These are phyloP conservation scores for Chaetothyriales sp. DNA, from an alignment of 2,329 filamentous ascomycete species.

Conservation along the genomic window DNA sequence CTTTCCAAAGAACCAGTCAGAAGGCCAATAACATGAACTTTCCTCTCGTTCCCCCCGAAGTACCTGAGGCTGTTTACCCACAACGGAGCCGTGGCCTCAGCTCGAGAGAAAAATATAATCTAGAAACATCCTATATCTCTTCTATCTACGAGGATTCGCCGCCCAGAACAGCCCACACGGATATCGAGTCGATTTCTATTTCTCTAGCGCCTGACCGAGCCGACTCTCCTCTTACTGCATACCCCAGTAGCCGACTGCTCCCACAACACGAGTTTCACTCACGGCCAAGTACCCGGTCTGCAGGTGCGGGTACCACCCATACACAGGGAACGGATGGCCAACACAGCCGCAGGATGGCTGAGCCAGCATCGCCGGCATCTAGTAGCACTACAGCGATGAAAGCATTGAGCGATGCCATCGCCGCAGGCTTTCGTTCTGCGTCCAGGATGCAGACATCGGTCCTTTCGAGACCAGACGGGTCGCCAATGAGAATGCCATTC, in stretches of 20 bases:
- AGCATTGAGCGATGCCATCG: constrained; percentile 13
- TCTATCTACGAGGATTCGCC: constrained; percentile 10
- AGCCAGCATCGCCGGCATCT: not conserved
- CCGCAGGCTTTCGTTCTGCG: constrained; percentile 7
- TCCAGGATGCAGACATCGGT: not conserved
- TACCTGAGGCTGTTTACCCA: constrained; percentile 2
- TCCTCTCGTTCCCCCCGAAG: constrained; percentile 7
- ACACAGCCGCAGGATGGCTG: not conserved
- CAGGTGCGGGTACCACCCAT: not conserved
- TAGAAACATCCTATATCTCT: constrained; percentile 12
- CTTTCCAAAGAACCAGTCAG: not conserved
- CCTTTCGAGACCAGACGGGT: not conserved
- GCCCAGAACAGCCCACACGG: constrained; percentile 1
- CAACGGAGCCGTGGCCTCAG: not conserved
- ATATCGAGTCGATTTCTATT: not conserved
- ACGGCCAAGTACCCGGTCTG: not conserved
- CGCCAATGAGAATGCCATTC: constrained; percentile 5
- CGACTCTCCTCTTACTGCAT: not conserved
- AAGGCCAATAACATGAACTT: constrained; percentile 6
- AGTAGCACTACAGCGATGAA: constrained; percentile 11
- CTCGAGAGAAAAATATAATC: constrained; percentile 3
- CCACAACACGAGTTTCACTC: not conserved
- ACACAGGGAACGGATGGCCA: not conserved
- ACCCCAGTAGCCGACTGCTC: not conserved
- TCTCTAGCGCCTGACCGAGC: not conserved